Base-by-base conservation (phyloP, 2,329 filamentous ascomycete species). In the Westerdykella aurantiaca region DNA sequence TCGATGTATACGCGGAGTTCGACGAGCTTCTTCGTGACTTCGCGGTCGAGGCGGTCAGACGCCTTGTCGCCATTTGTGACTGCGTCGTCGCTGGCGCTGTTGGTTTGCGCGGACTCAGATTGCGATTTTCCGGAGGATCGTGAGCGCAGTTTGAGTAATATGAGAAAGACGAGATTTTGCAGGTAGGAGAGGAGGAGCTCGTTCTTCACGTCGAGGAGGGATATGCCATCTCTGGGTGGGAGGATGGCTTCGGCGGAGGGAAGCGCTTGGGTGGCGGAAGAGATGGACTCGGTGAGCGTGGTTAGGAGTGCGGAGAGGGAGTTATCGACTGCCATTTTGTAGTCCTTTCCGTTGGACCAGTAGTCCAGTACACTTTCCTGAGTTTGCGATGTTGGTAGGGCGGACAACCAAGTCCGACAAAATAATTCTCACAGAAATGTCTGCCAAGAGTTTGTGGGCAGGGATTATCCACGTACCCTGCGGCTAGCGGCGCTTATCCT, bases 101-200 rank as follows among this genome's bases (percentile, higher is more conserved):
- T 35, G 45, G 50, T 52, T 61, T 62, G 79, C 78, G 47, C 84
- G 5, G 23, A 25, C 23, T 5, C 11, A 29, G 25, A 12, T 9
- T 29, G 25, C 11, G 25, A 29, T 12, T 29, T 29, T 79, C n/a
- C 10, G n/a, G 33, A 35, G 18, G 39, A 29, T 7, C 53, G 67
- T 57, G 55, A 70, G 53, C 55, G 81, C 16, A 97, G 69, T 60
- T 94, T 91, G 31, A 94, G 69, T 1, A 95, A 73, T 37, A 95
- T 85, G 34, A 95, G 73, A 56, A 95, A 95, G 37, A 93, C 87
- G 4, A 97, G 80, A 59, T 95, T 94, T 60, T 98, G 91, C 0
- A 98, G 76, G 69, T 98, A 98, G 4, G 91, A 91, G 33, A 98
- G 82, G 14, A 98, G 82, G n/a, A 98, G 78, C 64, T 98, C 93